These are phyloP conservation scores for Magnaporthiopsis rhizophila DNA, from an alignment of 2,329 filamentous ascomycete species.

Conservation along the genomic window DNA sequence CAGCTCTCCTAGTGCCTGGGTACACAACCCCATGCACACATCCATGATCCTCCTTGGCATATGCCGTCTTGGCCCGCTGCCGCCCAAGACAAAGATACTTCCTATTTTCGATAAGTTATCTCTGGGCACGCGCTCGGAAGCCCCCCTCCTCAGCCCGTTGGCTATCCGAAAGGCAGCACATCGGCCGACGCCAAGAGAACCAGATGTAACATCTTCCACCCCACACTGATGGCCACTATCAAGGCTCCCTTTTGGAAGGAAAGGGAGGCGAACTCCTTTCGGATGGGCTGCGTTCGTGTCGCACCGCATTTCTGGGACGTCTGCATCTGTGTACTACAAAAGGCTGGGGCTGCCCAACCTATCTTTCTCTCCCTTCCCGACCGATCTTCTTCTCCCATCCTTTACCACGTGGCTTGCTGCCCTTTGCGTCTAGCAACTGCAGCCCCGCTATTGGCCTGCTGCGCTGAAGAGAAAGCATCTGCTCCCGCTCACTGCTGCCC, in stretches of 20 bases:
- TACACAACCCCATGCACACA: not conserved
- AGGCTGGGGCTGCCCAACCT: not conserved
- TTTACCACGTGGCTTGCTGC: not conserved
- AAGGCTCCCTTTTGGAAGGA: not conserved
- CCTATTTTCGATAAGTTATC: not conserved
- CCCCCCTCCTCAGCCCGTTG: not conserved
- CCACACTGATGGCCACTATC: not conserved
- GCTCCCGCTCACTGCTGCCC: not conserved
- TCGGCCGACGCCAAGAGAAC: not conserved
- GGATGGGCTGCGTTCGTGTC: not conserved
- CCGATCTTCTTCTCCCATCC: not conserved
- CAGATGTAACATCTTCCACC: not conserved
- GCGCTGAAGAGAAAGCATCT: not conserved
- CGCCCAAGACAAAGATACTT: not conserved
- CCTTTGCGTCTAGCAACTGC: not conserved
- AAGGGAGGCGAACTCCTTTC: not conserved
- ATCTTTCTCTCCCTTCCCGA: not conserved
- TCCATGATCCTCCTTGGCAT: not conserved
- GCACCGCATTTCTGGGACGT: not conserved
- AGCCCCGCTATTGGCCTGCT: not conserved
- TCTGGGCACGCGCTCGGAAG: not conserved
- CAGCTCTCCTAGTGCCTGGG: not conserved
- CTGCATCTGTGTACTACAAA: not conserved
- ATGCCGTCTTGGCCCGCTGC: not conserved
- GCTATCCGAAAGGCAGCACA: too few relatives aligned